These are phyloP conservation scores for Crepidotus variabilis DNA, from an alignment of 768 basidiomycete genomes.

Conservation along the genomic window DNA sequence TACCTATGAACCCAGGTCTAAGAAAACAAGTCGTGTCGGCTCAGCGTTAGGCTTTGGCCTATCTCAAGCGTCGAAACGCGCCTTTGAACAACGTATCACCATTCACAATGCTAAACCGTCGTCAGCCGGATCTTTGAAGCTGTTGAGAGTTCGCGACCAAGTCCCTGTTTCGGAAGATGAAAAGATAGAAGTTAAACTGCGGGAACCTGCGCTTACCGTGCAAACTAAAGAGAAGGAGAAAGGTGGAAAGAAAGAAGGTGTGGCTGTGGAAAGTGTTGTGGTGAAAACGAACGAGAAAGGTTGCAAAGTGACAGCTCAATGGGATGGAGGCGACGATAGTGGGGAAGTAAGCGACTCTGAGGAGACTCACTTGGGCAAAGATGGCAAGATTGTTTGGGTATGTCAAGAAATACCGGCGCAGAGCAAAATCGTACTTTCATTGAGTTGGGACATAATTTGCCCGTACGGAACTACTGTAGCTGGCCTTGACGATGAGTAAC, in stretches of 20 bases:
- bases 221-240: conserved; percentile 13
- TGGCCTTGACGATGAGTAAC: background rate
- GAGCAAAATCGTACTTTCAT: conserved; percentile 25
- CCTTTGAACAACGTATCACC: conserved; percentile 33
- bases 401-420: conserved; percentile 26
- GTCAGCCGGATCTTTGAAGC: conserved; percentile 16
- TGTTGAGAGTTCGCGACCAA: conserved; percentile 35
- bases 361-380: conserved; percentile 23
- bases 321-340: conserved; percentile 27
- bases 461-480: background rate
- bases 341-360: conserved; percentile 21
- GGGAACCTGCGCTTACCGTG: conserved; percentile 24
- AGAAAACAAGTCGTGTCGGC: conserved; percentile 29
- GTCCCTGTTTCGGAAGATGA: conserved; percentile 34
- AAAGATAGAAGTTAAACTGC: conserved; percentile 38
- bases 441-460: conserved; percentile 30
- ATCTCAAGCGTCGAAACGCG: conserved; percentile 23
- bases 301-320: conserved; percentile 23
- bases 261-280: conserved; percentile 17
- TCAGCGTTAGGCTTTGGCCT: conserved; percentile 17
- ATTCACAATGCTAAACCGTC: conserved; percentile 32
- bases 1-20: conserved; percentile 33
- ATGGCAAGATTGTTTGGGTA: conserved; percentile 31
- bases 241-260: conserved; percentile 3
- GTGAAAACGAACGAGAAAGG: conserved; percentile 17